Base-by-base conservation (phyloP, 2,329 filamentous ascomycete genomes). In the Aphanoascus verrucosus region DNA sequence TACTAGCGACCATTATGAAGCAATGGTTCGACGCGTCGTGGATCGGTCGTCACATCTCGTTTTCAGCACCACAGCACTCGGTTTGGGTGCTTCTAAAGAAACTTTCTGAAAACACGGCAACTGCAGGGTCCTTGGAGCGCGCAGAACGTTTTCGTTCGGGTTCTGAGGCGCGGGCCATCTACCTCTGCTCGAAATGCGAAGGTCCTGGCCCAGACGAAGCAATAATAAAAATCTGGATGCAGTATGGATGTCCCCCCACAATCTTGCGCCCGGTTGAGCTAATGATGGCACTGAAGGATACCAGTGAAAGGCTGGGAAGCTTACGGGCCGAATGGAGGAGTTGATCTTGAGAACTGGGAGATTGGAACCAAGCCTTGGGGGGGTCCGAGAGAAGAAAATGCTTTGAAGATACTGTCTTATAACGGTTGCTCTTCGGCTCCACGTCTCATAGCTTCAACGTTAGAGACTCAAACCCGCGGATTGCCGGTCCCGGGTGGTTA, bases 191-290 rank as follows among this genome's bases (percentile, higher is more conserved):
- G 8, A 54, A 37, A 15, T 5, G 12, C 8, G n/a, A 17, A 17
- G 52, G 52, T 19, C 2, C 5, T 2, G 43, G 45, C 11, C 52
- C 52, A 19, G 9, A n/a, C 35, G 44, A 54, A 19, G 52, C 52
- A 11, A 23, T 54, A 7, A 15, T 54, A 14, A 54, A 54, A 28
- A 40, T 54, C 28, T 37, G 38, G 20, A 49, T 54, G 44, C 52
- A 54, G 52, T 54, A 20, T 35, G 35, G 2, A 11, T 35, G 14
- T 28, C 15, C 48, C 15, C 42, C 32, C 34, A 14, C 6, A 28
- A 28, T 28, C 7, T 28, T 28, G 23, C 23, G 23, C 23, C 23
- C 23, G 23, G 23, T 28, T 28, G 23, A 28, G 23, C 23, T 28
- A 28, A 28, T 28, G 23, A 28, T 41, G 38, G 12, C 15, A 17